Evolutionary conservation across 371 early-diverging fungal genomes (phyloP).

Genomic region (Basidiobolus meristosporus): DNA sequence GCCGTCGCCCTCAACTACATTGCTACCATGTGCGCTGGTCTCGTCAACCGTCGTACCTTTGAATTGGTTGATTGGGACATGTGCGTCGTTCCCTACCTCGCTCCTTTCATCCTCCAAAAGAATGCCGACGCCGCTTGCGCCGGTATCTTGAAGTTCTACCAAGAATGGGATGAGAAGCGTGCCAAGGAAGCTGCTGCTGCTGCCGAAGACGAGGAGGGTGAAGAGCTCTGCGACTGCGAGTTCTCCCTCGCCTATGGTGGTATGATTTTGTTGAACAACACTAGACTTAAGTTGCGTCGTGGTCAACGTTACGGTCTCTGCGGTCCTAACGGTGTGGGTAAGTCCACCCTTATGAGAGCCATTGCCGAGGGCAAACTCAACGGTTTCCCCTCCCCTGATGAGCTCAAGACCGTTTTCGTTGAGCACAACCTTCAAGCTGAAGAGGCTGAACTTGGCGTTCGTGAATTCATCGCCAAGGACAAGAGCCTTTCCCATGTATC

Average conservation of each 20-base stretch:
- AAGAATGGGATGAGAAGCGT: conserved; percentile 20
- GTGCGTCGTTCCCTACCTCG: conserved; percentile 25
- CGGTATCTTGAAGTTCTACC: conserved; percentile 12
- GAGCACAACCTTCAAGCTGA: conserved; percentile 66
- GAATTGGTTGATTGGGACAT: conserved; percentile 23
- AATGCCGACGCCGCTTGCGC: conserved; percentile 12
- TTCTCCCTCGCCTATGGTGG: conserved; percentile 73
- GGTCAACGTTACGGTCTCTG: conserved; percentile 73
- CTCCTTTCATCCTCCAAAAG: conserved; percentile 21
- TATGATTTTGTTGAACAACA: conserved; percentile 62
- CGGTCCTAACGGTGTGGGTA: conserved; percentile 80
- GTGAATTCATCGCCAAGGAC: conserved; percentile 35
- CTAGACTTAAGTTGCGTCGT: conserved; percentile 51
- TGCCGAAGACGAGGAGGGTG: conserved; percentile 49
- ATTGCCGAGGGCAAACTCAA: conserved; percentile 61
- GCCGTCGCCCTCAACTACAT: conserved; percentile 16
- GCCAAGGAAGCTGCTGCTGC: conserved; percentile 20
- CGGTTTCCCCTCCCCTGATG: conserved; percentile 59
- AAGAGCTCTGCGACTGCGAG: conserved; percentile 62
- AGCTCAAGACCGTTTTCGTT: conserved; percentile 50
- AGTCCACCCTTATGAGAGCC: conserved; percentile 76
- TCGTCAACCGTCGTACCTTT: conserved; percentile 26
- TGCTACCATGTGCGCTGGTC: conserved; percentile 21
- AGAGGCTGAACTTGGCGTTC: conserved; percentile 37
- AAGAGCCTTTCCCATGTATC: conserved; percentile 8